Evolutionary conservation across 257 asterid species (phyloP).

Genomic region (Jacaranda mimosifolia): DNA sequence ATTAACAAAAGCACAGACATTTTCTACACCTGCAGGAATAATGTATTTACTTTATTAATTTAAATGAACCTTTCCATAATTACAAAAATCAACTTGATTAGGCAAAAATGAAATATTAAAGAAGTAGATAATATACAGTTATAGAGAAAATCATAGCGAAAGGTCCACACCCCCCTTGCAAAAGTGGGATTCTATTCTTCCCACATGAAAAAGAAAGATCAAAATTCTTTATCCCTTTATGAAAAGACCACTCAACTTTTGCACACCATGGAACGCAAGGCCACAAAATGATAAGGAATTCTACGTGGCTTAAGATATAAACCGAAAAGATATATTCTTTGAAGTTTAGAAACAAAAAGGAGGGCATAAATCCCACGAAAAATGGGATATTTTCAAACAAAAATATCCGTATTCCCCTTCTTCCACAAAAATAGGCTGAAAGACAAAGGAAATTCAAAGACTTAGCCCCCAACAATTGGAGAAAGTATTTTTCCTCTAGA

Average conservation of each 20-base stretch:
- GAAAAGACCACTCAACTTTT: conserved; percentile 29
- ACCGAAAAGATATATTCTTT: conserved; percentile 32
- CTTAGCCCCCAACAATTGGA: conserved; percentile 13
- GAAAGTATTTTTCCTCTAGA: conserved; percentile 4
- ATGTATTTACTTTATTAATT: background rate
- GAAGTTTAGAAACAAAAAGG: background rate
- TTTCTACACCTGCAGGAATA: conserved; percentile 1
- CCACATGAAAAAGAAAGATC: conserved; percentile 28
- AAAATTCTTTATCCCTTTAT: conserved; percentile 33
- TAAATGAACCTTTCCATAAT: background rate
- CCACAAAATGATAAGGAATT: conserved; percentile 7
- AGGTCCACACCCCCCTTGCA: conserved; percentile 39
- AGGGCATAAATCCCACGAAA: conserved; percentile 36
- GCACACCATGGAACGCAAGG: conserved; percentile 15
- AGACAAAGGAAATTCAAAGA: conserved; percentile 24
- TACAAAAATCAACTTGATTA: conserved; percentile 9
- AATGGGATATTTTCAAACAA: conserved; percentile 37
- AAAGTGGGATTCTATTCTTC: conserved; percentile 45
- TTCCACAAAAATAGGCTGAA: conserved; percentile 34
- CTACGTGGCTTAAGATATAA: conserved; percentile 34
- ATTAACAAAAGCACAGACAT: conserved; percentile 12
- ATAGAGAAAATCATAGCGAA: background rate
- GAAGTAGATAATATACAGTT: background rate
- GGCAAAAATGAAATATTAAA: background rate
- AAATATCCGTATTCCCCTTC: background rate